Evolutionary conservation across 1,284 basidiomycete species (phyloP).

Genomic region (Ceratobasidium sp.): DNA sequence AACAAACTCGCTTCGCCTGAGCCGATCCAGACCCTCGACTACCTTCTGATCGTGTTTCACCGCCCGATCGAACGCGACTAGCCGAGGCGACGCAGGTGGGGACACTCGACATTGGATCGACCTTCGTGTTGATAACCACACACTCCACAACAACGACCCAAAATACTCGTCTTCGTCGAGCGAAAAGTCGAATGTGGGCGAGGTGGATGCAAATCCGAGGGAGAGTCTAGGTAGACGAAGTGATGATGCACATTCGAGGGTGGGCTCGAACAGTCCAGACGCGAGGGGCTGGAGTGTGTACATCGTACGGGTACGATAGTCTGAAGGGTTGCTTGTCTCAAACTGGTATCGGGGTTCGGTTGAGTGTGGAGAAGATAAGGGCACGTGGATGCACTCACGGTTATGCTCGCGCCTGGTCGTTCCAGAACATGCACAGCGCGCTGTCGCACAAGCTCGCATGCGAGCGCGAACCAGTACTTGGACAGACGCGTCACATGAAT

Average conservation of each 20-base stretch:
- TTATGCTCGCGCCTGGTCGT: slow-evolving; percentile 19
- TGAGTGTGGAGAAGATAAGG: background rate
- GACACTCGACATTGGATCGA: slow-evolving; percentile 36
- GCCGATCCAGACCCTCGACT: slow-evolving; percentile 20
- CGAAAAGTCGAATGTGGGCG: slow-evolving; percentile 21
- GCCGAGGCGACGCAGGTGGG: slow-evolving; percentile 31
- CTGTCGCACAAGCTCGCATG: slow-evolving; percentile 27
- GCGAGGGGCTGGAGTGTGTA: background rate
- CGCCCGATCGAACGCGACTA: slow-evolving; percentile 30
- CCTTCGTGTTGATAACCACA: slow-evolving; percentile 16
- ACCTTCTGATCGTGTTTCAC: slow-evolving; percentile 11
- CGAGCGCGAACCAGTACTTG: slow-evolving; percentile 35
- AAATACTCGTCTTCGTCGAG: slow-evolving; percentile 42
- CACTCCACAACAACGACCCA: slow-evolving; percentile 31
- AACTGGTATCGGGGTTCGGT: slow-evolving; percentile 13
- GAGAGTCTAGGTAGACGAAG: slow-evolving; percentile 13
- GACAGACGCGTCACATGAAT: slow-evolving; percentile 26
- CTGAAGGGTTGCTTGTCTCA: slow-evolving; percentile 23
- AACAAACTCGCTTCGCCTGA: slow-evolving; percentile 4
- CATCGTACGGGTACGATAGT: background rate
- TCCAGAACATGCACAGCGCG: slow-evolving; percentile 18
- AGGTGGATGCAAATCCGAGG: slow-evolving; percentile 12
- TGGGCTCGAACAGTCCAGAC: slow-evolving; percentile 5
- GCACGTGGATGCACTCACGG: slow-evolving; percentile 33
- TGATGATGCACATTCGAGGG: slow-evolving; percentile 10